Percentiles rank a stretch among this genome's conserved stretches.
These are phyloP conservation scores for Vitellaria paradoxa DNA, from an alignment of 179 eudicot genomes.

Conservation along the genomic window DNA sequence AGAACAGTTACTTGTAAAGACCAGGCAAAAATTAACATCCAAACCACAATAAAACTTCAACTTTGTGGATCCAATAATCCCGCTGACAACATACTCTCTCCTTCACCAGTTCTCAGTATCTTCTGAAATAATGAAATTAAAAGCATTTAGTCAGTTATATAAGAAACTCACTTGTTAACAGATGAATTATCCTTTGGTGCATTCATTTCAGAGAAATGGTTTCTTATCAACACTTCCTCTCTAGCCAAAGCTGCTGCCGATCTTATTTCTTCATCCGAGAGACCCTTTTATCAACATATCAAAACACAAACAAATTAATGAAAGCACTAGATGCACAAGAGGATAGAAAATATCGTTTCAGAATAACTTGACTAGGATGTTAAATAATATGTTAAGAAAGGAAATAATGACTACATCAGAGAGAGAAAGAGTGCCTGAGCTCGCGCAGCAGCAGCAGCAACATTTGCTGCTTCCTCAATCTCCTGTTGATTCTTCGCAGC, in stretches of 20 bases:
- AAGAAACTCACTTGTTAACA: slow-evolving; percentile 73
- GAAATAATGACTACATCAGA: slow-evolving; percentile 5
- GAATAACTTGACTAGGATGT: not conserved
- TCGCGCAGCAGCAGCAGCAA: slow-evolving; percentile 87
- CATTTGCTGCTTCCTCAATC: slow-evolving; percentile 93
- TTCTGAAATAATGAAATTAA: not conserved
- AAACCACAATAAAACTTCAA: slow-evolving; percentile 6
- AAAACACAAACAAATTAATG: too few relatives aligned
- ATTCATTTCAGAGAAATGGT: slow-evolving; percentile 96
- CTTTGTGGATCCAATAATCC: not conserved
- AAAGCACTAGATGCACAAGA: not conserved
- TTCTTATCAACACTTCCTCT: slow-evolving; percentile 95
- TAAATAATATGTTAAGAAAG: too few relatives aligned
- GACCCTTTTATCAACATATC: slow-evolving; percentile 53
- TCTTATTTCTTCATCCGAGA: slow-evolving; percentile 96
- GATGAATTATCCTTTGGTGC: slow-evolving; percentile 85
- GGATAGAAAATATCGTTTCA: not conserved
- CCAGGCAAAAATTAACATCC: not conserved
- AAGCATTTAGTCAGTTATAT: slow-evolving; percentile 6
- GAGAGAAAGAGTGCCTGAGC: slow-evolving; percentile 57
- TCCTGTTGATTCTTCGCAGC: slow-evolving; percentile 94
- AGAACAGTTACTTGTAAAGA: not conserved
- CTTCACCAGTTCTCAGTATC: too few relatives aligned
- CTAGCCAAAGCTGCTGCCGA: slow-evolving; percentile 97
- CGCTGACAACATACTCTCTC: too few relatives aligned